phyloP scores from a whole-genome alignment of 176 grass and related monocot genomes.

The Oryza meyeriana region DNA sequence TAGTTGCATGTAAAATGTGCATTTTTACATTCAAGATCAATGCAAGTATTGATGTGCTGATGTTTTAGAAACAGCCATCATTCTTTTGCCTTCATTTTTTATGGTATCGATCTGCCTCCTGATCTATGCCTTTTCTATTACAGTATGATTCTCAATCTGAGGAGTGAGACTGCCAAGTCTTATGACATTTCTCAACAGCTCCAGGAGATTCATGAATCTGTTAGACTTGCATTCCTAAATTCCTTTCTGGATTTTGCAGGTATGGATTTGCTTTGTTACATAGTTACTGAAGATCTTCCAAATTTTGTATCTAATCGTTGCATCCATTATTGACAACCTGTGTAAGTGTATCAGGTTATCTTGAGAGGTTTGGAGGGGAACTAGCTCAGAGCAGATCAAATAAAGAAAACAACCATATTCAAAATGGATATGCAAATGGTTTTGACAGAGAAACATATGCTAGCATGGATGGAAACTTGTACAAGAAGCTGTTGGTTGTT shows the following conservation, averaged over 20 bases:
- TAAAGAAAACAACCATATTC: conserved; percentile 71
- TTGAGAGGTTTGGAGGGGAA: conserved; percentile 71
- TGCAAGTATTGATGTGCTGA: neutral
- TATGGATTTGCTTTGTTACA: conserved; percentile 40
- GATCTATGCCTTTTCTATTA: conserved; percentile 46
- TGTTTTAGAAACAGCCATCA: neutral
- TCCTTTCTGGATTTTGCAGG: conserved; percentile 96
- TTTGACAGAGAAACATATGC: conserved; percentile 44
- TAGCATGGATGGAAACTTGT: conserved; percentile 44
- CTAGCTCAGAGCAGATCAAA: conserved; percentile 75
- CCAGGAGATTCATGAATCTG: conserved; percentile 96
- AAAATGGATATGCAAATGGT: conserved; percentile 84
- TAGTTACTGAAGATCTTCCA: neutral
- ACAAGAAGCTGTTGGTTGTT: conserved; percentile 91
- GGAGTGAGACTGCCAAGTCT: conserved; percentile 71
- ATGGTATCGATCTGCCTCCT: neutral
- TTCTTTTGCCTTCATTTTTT: neutral
- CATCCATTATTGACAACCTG: conserved; percentile 1
- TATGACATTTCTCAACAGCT: conserved; percentile 76
- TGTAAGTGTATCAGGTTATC: conserved; percentile 74
- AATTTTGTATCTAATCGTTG: conserved; percentile 3
- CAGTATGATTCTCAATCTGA: conserved; percentile 92
- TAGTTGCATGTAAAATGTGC: neutral
- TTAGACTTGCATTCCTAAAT: conserved; percentile 97
- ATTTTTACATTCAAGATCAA: neutral